phyloP scores from a whole-genome alignment of 176 grass and related monocot genomes.

The Puya raimondii region DNA sequence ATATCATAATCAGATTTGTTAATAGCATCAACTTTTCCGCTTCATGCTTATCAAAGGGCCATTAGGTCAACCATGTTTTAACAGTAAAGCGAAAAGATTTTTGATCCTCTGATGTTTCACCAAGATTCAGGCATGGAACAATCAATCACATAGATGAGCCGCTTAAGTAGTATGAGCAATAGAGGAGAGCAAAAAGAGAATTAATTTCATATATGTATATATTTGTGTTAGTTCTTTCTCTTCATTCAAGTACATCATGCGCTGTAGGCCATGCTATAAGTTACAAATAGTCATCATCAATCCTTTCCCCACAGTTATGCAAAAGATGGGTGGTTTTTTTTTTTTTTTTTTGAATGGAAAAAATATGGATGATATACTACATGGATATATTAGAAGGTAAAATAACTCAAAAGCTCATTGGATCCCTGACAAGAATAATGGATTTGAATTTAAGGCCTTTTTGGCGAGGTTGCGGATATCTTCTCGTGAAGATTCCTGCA shows the following conservation, averaged over 20 bases:
- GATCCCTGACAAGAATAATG: constrained; percentile 45
- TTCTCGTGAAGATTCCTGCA: constrained; percentile 55
- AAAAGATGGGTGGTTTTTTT: too few relatives aligned
- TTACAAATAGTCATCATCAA: background rate
- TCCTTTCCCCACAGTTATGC: background rate
- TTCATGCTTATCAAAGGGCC: too few relatives aligned
- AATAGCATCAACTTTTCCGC: too few relatives aligned
- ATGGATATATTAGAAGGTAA: constrained; percentile 1
- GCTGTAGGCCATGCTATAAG: background rate
- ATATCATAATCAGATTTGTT: too few relatives aligned
- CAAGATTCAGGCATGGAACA: too few relatives aligned
- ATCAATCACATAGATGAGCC: too few relatives aligned
- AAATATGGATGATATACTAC: background rate
- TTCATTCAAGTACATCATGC: background rate
- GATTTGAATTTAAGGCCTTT: constrained; percentile 78
- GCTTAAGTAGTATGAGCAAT: background rate
- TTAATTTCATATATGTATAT: background rate
- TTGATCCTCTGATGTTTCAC: too few relatives aligned
- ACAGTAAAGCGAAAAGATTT: too few relatives aligned
- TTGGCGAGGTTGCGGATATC: constrained; percentile 67
- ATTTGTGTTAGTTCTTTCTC: background rate
- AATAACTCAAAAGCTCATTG: constrained; percentile 25
- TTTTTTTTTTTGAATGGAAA: background rate
- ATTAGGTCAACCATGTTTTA: too few relatives aligned
- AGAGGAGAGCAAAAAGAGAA: background rate